These are phyloP conservation scores for Syzygium aromaticum DNA, from an alignment of 345 rosid genomes.

Conservation along the genomic window DNA sequence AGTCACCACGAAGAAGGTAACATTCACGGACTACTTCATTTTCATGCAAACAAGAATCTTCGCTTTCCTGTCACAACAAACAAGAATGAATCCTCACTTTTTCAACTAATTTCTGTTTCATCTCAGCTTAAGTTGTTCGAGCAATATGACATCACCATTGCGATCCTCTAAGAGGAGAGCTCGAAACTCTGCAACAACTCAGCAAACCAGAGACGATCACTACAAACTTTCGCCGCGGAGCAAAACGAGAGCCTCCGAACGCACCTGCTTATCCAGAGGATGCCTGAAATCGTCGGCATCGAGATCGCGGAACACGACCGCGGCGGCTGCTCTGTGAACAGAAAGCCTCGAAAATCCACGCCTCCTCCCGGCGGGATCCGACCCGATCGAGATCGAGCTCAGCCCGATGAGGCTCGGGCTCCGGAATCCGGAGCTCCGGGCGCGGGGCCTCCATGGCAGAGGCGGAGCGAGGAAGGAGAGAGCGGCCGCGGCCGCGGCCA, in stretches of 20 bases:
- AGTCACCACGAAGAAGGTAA: not conserved
- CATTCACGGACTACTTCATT: not conserved
- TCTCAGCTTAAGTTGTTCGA: not conserved
- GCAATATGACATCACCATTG: too few relatives aligned
- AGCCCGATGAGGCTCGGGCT: not conserved
- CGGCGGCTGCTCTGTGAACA: conserved; percentile 54
- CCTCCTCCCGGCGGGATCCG: conserved; percentile 14
- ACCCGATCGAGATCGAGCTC: conserved; percentile 12
- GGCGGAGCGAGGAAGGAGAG: conserved; percentile 19
- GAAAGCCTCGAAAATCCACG: conserved; percentile 26
- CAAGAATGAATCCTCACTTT: not conserved
- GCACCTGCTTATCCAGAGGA: conserved; percentile 89
- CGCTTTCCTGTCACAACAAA: not conserved
- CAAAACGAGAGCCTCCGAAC: not conserved
- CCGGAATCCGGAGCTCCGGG: conserved; percentile 15
- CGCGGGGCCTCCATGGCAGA: conserved; percentile 18
- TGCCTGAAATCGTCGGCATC: conserved; percentile 97
- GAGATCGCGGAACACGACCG: conserved; percentile 68
- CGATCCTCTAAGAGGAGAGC: not conserved
- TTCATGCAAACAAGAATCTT: not conserved
- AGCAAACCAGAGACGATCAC: not conserved
- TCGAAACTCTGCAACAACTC: not conserved
- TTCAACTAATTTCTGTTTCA: not conserved
- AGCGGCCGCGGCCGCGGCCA: conserved; percentile 1
- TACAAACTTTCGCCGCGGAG: not conserved